Percentiles rank a stretch among this genome's conserved stretches.
Conservation (phyloP, 371 early-diverging fungal species). For the Funneliformis caledonium region DNA sequence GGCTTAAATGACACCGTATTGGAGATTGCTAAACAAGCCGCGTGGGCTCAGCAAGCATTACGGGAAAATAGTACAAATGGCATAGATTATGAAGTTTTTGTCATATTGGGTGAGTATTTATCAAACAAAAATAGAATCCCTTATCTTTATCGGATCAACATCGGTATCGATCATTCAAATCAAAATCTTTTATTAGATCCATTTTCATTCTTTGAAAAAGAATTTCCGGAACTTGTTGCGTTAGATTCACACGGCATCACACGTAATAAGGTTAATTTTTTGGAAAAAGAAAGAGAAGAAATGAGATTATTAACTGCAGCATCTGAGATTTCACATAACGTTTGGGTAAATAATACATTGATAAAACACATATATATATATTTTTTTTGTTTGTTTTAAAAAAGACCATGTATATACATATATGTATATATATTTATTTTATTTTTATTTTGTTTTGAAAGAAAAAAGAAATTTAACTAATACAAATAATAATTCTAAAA, state of each 20-base stretch:
- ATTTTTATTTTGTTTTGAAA: neutral
- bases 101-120: conserved; percentile 52
- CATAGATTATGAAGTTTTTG: conserved; percentile 54
- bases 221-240: conserved; percentile 56
- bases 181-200: conserved; percentile 46
- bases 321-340: conserved; percentile 55
- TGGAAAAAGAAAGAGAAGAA: conserved; percentile 59
- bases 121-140: neutral
- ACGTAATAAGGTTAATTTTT: conserved; percentile 53
- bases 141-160: no score
- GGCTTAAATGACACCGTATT: conserved; percentile 45
- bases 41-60: conserved; percentile 52
- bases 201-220: conserved; percentile 54
- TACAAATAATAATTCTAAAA: neutral
- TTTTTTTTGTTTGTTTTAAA: conserved; percentile 11
- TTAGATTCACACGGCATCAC: conserved; percentile 50
- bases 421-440: neutral
- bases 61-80: conserved; percentile 40
- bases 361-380: neutral
- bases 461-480: neutral
- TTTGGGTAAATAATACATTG: conserved; percentile 59
- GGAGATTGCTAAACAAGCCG: conserved; percentile 51
- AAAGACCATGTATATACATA: neutral
- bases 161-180: conserved; percentile 40
- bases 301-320: conserved; percentile 63